Base-by-base conservation (phyloP, 176 grass and related monocot species). In the Areca catechu region DNA sequence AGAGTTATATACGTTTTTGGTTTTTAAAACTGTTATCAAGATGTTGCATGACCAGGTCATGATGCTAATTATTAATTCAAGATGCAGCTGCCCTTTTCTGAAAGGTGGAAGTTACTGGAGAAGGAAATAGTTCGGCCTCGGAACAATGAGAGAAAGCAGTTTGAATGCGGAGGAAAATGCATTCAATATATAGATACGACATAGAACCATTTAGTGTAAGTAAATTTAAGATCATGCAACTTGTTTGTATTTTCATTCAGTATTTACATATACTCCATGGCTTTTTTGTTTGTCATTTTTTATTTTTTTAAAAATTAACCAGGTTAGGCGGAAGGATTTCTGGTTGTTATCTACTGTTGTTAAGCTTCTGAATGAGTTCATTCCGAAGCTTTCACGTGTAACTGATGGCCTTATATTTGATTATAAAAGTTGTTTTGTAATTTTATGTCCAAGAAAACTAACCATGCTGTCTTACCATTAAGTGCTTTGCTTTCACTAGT, bases 321-420 rank as follows among this genome's bases (percentile, higher is more conserved):
- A 98, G 87, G 84, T 90, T 63, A 87, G 87, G 70, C 85, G 93
- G 71, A 98, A 98, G 67, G 87, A 91, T 72, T 98, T 98, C 68
- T 98, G 93, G 93, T 71, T 92, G 18, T 83, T 98, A 50, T 88
- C 84, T 4, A 92, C 93, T 71, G 93, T 90, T 54, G 69, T 56
- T 57, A 98, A 60, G 60, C 53, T 98, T 71, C 76, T 98, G 16
- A 77, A 77, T 75, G 75, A 83, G 65, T 98, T 98, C 22, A 98
- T 98, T 79, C 93, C 84, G 23, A 70, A 58, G 58, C 93, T 98
- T 85, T 92, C 81, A 7, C 93, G 92, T 80, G 87, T 72, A 80
- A 83, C 93, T 74, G 93, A 98, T 78, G 93, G 93, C 16, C 93
- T 98, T 58, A 88, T 98, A 80, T 20, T 53, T 74, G 67, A 24